Conservation (phyloP, 2,329 filamentous ascomycete genomes). For the Coniella vitis region DNA sequence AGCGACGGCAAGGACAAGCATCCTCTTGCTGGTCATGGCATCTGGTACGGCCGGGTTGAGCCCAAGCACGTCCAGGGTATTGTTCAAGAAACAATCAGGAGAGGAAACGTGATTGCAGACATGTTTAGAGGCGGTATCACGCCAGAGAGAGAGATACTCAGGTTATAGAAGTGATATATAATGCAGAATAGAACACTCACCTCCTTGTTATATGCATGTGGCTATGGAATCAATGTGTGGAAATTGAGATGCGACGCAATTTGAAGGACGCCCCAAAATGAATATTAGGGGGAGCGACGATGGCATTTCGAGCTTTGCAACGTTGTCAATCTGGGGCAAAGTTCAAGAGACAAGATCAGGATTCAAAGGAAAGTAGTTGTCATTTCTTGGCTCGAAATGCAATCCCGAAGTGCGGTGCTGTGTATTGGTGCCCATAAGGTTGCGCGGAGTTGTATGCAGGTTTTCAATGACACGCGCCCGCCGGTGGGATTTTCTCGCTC, state of each 20-base stretch:
- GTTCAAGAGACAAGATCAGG: no score
- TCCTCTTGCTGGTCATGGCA: slow-evolving; percentile 60
- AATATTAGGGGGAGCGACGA: no score
- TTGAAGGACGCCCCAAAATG: no score
- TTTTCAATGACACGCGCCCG: slow-evolving; percentile 1
- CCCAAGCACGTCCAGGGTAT: slow-evolving; percentile 71
- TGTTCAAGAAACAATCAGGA: slow-evolving; percentile 60
- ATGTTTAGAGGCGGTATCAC: slow-evolving; percentile 66
- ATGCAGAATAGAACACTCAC: background rate
- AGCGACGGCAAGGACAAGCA: slow-evolving; percentile 36
- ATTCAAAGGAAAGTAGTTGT: no score
- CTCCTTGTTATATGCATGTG: background rate
- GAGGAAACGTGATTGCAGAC: slow-evolving; percentile 61
- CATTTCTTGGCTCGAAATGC: no score
- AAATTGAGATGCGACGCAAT: no score
- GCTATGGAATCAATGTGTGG: no score
- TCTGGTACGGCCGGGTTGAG: slow-evolving; percentile 79
- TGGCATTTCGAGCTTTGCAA: no score
- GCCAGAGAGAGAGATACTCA: slow-evolving; percentile 44
- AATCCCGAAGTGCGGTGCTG: no score
- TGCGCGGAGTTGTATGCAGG: background rate
- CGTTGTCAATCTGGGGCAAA: no score
- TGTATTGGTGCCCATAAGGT: background rate
- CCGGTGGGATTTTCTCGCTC: background rate
- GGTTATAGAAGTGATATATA: slow-evolving; percentile 28